Percentiles rank a stretch among this genome's conserved stretches.
These are phyloP conservation scores for Beauveria medogensis DNA, from an alignment of 2,329 filamentous ascomycete species.

Conservation along the genomic window DNA sequence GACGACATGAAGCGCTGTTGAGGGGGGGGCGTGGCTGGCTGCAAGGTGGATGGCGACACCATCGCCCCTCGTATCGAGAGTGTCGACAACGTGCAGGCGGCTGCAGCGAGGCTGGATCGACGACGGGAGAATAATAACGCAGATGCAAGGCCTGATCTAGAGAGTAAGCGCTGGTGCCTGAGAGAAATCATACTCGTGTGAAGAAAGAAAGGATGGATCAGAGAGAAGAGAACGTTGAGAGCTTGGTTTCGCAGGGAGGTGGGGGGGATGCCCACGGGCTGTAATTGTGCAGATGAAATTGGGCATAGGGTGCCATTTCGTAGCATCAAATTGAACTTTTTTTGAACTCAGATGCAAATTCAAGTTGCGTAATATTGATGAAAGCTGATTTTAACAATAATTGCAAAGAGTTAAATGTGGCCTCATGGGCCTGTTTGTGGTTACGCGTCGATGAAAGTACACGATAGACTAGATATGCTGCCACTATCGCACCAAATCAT, in stretches of 20 bases:
- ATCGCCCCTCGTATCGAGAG: background rate
- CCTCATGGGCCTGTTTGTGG: too few species aligned
- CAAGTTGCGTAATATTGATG: too few species aligned
- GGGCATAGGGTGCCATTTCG: too few species aligned
- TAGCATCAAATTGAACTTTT: too few species aligned
- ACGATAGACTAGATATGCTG: too few species aligned
- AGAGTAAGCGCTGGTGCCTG: background rate
- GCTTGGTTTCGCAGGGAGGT: background rate
- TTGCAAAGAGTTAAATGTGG: too few species aligned
- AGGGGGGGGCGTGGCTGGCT: background rate
- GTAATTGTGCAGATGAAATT: background rate
- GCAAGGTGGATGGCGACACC: background rate
- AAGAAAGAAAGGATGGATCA: background rate
- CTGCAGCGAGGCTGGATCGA: background rate
- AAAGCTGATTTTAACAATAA: too few species aligned
- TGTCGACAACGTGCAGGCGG: background rate
- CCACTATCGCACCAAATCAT: too few species aligned
- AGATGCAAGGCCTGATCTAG: background rate
- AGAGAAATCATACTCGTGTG: background rate
- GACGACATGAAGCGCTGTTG: background rate
- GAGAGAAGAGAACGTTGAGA: background rate
- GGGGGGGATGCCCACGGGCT: background rate
- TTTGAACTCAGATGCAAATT: too few species aligned
- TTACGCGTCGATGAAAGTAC: too few species aligned
- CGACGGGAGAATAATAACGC: background rate